Base-by-base conservation (phyloP, 768 basidiomycete species). In the Nidularia pulvinata region DNA sequence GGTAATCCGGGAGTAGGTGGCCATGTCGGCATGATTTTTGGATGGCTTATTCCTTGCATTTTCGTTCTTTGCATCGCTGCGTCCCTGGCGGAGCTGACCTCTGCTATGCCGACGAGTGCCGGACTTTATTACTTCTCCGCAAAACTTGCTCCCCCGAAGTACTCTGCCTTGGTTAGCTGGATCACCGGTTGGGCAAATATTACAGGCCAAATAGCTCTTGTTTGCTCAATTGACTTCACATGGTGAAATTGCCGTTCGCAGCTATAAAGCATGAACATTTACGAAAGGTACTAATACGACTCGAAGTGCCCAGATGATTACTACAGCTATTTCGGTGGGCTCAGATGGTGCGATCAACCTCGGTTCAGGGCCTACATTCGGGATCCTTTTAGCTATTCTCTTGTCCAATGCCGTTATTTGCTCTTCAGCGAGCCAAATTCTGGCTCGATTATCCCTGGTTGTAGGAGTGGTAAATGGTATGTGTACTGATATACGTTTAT, bases 71-170 rank as follows among this genome's bases (percentile, higher is more conserved):
- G 79, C 1, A 70, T 85, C 14, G 82, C 82, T 7, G 69, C 77
- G 5, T 83, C 76, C 14, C 74, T 84, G 63, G 83, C 83, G 4
- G 83, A 84, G 60, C 59, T 84, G 5, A 75, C 80, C 1, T 83
- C 83, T 3, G 73, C 83, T 7, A 84, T 85, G 83, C 83, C 83
- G 83, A 91, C 89, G 22, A 90, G 88, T 57, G 88, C 89, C 6
- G 89, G 88, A 0, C 71, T 91, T 14, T 90, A 90, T 64, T 91
- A 89, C 65, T 90, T 89, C 66, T 86, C 88, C 2, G 85, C 88
- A 0, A 89, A 86, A 62, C 66, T 91, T 44, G 88, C 89, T 2
- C 85, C 86, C 1, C 76, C 77, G 5, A 74, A 78, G 59, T 82
- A 83, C 52, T 76, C 84, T 2, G 76, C 86, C 6, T 67, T 91